These are phyloP conservation scores for Gnetum montanum DNA, from an alignment of 75 land plant genomes.

Conservation along the genomic window DNA sequence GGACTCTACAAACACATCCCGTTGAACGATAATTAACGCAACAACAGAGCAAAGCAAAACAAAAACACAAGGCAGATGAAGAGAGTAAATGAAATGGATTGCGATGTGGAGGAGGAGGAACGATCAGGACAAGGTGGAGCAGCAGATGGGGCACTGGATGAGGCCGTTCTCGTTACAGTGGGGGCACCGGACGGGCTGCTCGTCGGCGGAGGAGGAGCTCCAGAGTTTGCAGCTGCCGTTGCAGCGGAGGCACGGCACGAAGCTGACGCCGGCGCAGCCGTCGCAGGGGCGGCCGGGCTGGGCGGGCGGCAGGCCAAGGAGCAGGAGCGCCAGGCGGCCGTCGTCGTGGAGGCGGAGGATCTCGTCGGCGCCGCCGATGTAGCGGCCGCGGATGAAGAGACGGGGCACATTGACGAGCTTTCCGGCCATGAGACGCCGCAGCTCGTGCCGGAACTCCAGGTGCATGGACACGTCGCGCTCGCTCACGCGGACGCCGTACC, in stretches of 20 bases:
- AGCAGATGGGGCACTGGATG: slow-evolving; percentile 78
- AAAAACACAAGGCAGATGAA: no score
- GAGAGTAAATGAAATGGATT: no score
- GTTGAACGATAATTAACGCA: no score
- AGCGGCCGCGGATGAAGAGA: slow-evolving; percentile 76
- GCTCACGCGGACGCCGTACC: slow-evolving; percentile 21
- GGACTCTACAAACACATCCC: no score
- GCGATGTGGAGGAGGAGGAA: no score
- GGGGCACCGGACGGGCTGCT: slow-evolving; percentile 36
- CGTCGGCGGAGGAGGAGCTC: slow-evolving; percentile 27
- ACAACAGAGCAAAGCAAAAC: no score
- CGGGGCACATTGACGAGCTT: slow-evolving; percentile 42
- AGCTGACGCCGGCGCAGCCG: slow-evolving; percentile 82
- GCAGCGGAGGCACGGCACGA: slow-evolving; percentile 81
- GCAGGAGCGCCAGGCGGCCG: slow-evolving; percentile 46
- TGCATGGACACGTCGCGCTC: slow-evolving; percentile 80
- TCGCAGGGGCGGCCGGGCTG: slow-evolving; percentile 46
- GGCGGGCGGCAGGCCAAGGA: slow-evolving; percentile 35
- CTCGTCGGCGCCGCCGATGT: slow-evolving; percentile 80
- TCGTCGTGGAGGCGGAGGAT: slow-evolving; percentile 53
- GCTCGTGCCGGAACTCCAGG: slow-evolving; percentile 49
- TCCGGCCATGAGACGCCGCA: slow-evolving; percentile 36
- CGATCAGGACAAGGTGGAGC: slow-evolving; percentile 17
- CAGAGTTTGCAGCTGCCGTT: slow-evolving; percentile 84
- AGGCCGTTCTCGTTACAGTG: slow-evolving; percentile 91